phyloP scores from a whole-genome alignment of 2,329 filamentous ascomycete genomes.

The Clonostachys solani region DNA sequence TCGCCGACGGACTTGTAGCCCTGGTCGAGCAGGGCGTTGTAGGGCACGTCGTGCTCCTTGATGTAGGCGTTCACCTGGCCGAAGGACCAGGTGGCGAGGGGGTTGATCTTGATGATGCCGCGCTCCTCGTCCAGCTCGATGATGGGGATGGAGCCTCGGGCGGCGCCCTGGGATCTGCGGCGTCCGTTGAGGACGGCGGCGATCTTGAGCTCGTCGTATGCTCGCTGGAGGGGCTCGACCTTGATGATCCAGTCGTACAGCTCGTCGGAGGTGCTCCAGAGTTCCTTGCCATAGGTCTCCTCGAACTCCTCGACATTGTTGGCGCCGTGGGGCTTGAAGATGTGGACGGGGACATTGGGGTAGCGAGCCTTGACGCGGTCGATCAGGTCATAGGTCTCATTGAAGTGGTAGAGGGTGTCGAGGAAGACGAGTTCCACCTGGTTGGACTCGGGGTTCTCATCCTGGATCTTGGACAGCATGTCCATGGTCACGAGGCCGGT shows the following conservation, averaged over 20 bases:
- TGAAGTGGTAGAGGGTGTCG: conserved; percentile 79
- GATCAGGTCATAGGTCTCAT: conserved; percentile 70
- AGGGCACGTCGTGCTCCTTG: conserved; percentile 81
- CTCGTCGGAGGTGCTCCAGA: conserved; percentile 84
- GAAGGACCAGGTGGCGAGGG: conserved; percentile 91
- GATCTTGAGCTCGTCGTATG: conserved; percentile 83
- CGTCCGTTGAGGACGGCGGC: conserved; percentile 90
- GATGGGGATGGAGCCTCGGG: conserved; percentile 84
- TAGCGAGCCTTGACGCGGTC: conserved; percentile 74
- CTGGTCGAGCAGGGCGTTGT: conserved; percentile 83
- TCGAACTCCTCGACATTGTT: conserved; percentile 75
- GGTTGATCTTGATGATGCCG: conserved; percentile 95
- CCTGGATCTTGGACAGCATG: conserved; percentile 74
- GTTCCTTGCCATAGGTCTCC: conserved; percentile 70
- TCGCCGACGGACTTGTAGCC: conserved; percentile 99
- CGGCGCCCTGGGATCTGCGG: conserved; percentile 86
- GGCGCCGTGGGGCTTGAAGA: conserved; percentile 80
- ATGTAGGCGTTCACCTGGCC: conserved; percentile 85
- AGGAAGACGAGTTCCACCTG: conserved; percentile 71
- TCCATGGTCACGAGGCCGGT: conserved; percentile 80
- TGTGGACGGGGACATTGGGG: conserved; percentile 74
- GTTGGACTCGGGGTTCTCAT: conserved; percentile 55
- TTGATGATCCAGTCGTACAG: conserved; percentile 97
- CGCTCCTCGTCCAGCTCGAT: conserved; percentile 86
- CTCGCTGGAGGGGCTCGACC: conserved; percentile 91